Conservation (phyloP, 345 rosid species). For the Rhodamnia argentea region DNA sequence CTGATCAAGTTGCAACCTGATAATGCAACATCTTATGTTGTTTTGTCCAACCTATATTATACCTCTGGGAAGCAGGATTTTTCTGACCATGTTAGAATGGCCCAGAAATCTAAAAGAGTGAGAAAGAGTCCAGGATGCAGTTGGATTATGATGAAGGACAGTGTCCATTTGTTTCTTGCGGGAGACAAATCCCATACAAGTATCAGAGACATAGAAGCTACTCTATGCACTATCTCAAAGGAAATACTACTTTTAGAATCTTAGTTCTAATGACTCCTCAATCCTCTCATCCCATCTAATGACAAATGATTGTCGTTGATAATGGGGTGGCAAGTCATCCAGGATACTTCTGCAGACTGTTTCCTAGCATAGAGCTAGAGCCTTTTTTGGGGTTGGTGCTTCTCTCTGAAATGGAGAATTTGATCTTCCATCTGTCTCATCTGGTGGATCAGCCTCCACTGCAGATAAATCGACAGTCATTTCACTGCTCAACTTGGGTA, state of each 20-base stretch:
- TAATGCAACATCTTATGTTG: slow-evolving; percentile 60
- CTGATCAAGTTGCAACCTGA: slow-evolving; percentile 56
- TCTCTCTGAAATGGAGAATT: neutral
- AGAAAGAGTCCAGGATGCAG: slow-evolving; percentile 78
- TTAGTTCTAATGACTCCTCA: neutral
- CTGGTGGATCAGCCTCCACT: neutral
- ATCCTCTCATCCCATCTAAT: neutral
- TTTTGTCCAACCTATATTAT: slow-evolving; percentile 49
- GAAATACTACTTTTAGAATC: slow-evolving; percentile 10
- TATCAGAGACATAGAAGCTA: slow-evolving; percentile 21
- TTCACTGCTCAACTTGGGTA: neutral
- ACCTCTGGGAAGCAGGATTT: slow-evolving; percentile 29
- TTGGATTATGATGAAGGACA: slow-evolving; percentile 44
- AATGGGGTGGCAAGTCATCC: neutral
- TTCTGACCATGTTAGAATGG: slow-evolving; percentile 29
- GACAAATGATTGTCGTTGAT: neutral
- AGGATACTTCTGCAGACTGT: neutral
- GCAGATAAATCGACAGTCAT: neutral
- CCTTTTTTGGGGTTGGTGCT: neutral
- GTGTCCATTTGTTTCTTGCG: slow-evolving; percentile 36
- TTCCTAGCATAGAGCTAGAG: neutral
- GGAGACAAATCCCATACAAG: slow-evolving; percentile 40
- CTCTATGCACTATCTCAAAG: slow-evolving; percentile 19
- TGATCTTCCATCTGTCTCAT: neutral
- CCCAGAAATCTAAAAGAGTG: slow-evolving; percentile 33